These are phyloP conservation scores for Populus tremula DNA, from an alignment of 345 rosid species.

Conservation along the genomic window DNA sequence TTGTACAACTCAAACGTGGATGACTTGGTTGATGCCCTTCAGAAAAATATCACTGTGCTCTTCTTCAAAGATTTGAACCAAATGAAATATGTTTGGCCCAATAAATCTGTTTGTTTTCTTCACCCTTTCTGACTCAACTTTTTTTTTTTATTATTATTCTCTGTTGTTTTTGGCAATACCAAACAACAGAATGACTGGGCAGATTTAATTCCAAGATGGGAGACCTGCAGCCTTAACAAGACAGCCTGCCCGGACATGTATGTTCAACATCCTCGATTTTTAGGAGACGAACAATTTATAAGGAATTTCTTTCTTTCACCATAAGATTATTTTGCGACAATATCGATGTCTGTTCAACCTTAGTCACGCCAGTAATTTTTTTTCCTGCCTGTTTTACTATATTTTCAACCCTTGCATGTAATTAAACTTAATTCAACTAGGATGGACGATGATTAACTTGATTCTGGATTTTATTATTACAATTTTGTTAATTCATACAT, in stretches of 20 bases:
- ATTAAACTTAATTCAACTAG: too few relatives aligned
- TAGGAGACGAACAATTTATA: not conserved
- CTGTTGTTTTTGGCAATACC: not conserved
- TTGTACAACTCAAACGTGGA: constrained; percentile 48
- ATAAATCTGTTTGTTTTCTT: not conserved
- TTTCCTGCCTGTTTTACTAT: not conserved
- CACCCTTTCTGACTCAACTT: not conserved
- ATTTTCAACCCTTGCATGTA: not conserved
- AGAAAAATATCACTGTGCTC: constrained; percentile 62
- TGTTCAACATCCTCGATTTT: constrained; percentile 8
- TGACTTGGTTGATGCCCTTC: constrained; percentile 57
- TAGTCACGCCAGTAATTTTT: too few relatives aligned
- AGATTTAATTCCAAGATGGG: constrained; percentile 63
- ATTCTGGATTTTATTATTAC: too few relatives aligned
- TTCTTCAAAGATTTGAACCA: not conserved
- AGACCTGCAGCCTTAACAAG: constrained; percentile 49
- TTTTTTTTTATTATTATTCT: not conserved
- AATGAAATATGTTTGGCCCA: not conserved
- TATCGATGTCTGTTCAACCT: too few relatives aligned
- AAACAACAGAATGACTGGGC: constrained; percentile 57
- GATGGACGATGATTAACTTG: too few relatives aligned
- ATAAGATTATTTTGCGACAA: not conserved
- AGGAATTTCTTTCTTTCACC: too few relatives aligned
- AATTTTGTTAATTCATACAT: too few relatives aligned
- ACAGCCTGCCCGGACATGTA: constrained; percentile 75